phyloP scores from a whole-genome alignment of 108 stramenopile species.

The Nitzschia palea region DNA sequence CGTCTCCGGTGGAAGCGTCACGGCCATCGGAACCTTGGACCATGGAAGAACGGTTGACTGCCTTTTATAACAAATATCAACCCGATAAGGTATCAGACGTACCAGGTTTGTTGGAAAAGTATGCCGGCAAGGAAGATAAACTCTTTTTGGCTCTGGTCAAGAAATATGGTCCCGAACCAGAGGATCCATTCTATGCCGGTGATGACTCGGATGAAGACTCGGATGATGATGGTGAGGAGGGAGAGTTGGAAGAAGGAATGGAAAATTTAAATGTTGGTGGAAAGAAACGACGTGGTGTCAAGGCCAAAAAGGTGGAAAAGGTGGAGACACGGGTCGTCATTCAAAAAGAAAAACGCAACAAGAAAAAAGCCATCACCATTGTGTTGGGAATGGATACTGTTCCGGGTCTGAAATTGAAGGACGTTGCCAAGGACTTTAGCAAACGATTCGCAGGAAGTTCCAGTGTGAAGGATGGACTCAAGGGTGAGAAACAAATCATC shows the following conservation, averaged over 20 bases:
- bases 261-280: conserved; percentile 40
- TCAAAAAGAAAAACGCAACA: conserved; percentile 75
- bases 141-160: conserved; percentile 78
- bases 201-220: conserved; percentile 56
- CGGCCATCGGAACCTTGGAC: conserved; percentile 76
- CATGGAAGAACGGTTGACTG: conserved; percentile 63
- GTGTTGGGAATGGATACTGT: conserved; percentile 93
- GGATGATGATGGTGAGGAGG: conserved; percentile 46
- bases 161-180: conserved; percentile 91
- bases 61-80: conserved; percentile 86
- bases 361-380: conserved; percentile 87
- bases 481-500: conserved; percentile 76
- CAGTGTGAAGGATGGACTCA: conserved; percentile 85
- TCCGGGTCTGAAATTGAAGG: conserved; percentile 90
- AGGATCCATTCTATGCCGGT: conserved; percentile 71
- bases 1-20: background rate
- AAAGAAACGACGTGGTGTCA: conserved; percentile 78
- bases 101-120: conserved; percentile 76
- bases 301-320: conserved; percentile 60
- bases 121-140: conserved; percentile 91
- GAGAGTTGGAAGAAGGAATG: conserved; percentile 34
- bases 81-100: conserved; percentile 80
- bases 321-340: conserved; percentile 79
- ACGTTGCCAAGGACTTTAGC: conserved; percentile 88
- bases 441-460: conserved; percentile 92